Conservation (phyloP, 164 flowering plant genomes). For the Kingdonia uniflora region DNA sequence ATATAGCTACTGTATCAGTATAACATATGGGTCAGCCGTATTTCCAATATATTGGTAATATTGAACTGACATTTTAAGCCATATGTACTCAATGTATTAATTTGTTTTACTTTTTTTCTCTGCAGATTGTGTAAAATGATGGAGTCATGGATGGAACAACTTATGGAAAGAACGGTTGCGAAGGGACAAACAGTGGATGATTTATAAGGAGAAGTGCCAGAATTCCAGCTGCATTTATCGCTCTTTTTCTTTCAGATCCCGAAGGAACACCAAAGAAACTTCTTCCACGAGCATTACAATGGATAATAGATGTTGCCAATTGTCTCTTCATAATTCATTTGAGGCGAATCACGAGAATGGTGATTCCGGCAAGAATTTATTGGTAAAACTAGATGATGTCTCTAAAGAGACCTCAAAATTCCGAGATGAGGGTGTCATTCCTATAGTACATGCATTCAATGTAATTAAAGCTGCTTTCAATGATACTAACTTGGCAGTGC, state of each 20-base stretch:
- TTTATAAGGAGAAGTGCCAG: constrained; percentile 93
- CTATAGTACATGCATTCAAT: constrained; percentile 96
- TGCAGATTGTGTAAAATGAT: constrained; percentile 80
- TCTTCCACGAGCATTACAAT: constrained; percentile 72
- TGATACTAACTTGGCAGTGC: constrained; percentile 88
- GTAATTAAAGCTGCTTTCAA: constrained; percentile 88
- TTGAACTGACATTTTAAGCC: no score
- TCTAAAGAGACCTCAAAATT: constrained; percentile 43
- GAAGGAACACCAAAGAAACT: constrained; percentile 95
- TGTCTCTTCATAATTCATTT: constrained; percentile 24
- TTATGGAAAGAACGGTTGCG: constrained; percentile 84
- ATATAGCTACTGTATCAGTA: no score
- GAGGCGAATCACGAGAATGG: constrained; percentile 13
- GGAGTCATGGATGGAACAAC: constrained; percentile 95
- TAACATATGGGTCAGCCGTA: no score
- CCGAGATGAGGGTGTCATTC: constrained; percentile 91
- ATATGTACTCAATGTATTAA: not conserved
- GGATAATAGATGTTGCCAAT: constrained; percentile 75
- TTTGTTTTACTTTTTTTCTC: not conserved
- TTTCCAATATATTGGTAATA: no score
- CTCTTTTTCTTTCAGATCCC: constrained; percentile 92
- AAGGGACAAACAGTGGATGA: constrained; percentile 91
- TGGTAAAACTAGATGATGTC: constrained; percentile 13
- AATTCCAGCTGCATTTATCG: constrained; percentile 92
- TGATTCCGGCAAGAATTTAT: constrained; percentile 7